Percentiles rank a stretch among this genome's conserved stretches.
These are phyloP conservation scores for Claviceps pusilla DNA, from an alignment of 2,329 filamentous ascomycete species.

Conservation along the genomic window DNA sequence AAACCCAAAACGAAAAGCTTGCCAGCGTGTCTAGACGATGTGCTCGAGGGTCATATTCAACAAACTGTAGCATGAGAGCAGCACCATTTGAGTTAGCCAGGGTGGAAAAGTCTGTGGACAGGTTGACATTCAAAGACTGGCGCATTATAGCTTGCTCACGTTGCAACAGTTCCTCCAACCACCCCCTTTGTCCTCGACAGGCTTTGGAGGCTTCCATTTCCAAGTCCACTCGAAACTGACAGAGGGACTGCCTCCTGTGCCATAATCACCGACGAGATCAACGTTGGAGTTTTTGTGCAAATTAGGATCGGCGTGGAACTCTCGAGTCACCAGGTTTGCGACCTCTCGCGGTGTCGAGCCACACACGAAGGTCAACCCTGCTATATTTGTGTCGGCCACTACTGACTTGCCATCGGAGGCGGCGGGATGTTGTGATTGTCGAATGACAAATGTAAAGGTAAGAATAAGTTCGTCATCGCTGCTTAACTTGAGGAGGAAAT, in stretches of 20 bases:
- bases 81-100: neutral
- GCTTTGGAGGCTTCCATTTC: conserved; percentile 89
- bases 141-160: conserved; percentile 25
- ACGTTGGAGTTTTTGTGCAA: conserved; percentile 96
- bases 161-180: conserved; percentile 96
- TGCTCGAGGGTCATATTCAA: conserved; percentile 89
- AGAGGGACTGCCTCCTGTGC: conserved; percentile 66
- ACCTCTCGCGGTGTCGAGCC: conserved; percentile 75
- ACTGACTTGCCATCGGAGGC: conserved; percentile 33
- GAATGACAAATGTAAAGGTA: conserved; percentile 77
- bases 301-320: conserved; percentile 95
- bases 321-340: conserved; percentile 82
- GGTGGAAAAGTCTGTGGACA: neutral
- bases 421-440: conserved; percentile 32
- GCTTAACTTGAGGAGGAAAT: conserved; percentile 70
- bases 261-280: conserved; percentile 81
- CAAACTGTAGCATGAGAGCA: conserved; percentile 45
- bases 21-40: conserved; percentile 79
- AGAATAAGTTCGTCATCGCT: conserved; percentile 90
- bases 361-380: conserved; percentile 82
- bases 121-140: neutral
- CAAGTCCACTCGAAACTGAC: conserved; percentile 90
- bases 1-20: conserved; percentile 89
- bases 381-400: conserved; percentile 59
- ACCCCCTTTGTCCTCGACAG: conserved; percentile 64